Percentiles rank a stretch among this genome's conserved stretches.
Conservation (phyloP, 2,329 filamentous ascomycete species). For the Colletotrichum tamarilloi region DNA sequence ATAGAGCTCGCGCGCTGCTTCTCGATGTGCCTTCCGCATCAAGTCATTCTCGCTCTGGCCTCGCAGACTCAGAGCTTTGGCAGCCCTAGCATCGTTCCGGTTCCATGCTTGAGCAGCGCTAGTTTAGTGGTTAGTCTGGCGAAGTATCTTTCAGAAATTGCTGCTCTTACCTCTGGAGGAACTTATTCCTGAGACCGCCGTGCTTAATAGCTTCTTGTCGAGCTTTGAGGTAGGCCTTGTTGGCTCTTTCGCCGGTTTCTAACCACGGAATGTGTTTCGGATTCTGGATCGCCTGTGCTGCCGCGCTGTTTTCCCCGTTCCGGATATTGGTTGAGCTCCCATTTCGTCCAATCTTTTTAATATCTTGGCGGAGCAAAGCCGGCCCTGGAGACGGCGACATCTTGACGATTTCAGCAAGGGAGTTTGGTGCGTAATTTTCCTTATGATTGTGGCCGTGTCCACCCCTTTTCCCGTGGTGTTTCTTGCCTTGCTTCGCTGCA, state of each 20-base stretch:
- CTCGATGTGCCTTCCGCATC: slow-evolving; percentile 96
- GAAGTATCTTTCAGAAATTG: not conserved
- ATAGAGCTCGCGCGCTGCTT: slow-evolving; percentile 91
- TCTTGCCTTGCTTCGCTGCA: slow-evolving; percentile 81
- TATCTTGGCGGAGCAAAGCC: slow-evolving; percentile 66
- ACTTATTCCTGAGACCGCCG: slow-evolving; percentile 95
- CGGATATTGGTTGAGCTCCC: slow-evolving; percentile 73
- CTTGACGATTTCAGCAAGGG: slow-evolving; percentile 92
- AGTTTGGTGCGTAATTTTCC: slow-evolving; percentile 76
- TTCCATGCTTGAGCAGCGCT: slow-evolving; percentile 99
- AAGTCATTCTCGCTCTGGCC: slow-evolving; percentile 97
- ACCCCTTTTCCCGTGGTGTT: slow-evolving; percentile 91
- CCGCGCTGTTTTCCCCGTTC: slow-evolving; percentile 80
- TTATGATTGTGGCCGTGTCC: slow-evolving; percentile 80
- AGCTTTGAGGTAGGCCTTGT: slow-evolving; percentile 94
- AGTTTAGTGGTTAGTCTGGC: slow-evolving; percentile 10
- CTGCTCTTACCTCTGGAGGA: slow-evolving; percentile 82
- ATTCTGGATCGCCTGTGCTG: slow-evolving; percentile 84
- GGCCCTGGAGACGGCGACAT: slow-evolving; percentile 90
- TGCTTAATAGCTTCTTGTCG: slow-evolving; percentile 97
- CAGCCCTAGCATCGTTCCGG: slow-evolving; percentile 93
- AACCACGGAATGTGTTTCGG: slow-evolving; percentile 97
- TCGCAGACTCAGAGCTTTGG: slow-evolving; percentile 92
- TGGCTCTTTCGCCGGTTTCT: slow-evolving; percentile 90
- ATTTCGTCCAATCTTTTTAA: slow-evolving; percentile 70